Evolutionary conservation across 2,329 filamentous ascomycete species (phyloP).

Genomic region (Hirsutella rhossiliensis): DNA sequence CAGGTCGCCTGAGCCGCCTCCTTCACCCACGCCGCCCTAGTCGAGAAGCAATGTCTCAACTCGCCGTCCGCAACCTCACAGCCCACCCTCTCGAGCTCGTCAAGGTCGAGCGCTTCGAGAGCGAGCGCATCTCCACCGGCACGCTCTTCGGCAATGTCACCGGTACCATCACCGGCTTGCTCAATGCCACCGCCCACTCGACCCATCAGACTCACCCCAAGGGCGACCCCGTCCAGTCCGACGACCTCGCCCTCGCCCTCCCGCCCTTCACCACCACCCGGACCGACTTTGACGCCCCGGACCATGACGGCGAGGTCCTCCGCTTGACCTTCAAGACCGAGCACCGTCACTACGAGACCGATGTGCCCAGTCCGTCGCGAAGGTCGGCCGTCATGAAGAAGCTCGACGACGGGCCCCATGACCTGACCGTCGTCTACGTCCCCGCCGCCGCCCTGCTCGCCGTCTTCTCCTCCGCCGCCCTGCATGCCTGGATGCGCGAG

Average conservation of each 20-base stretch:
- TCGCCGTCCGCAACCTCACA: slow-evolving; percentile 77
- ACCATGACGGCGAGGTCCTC: slow-evolving; percentile 52
- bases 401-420: slow-evolving; percentile 34
- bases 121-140: slow-evolving; percentile 25
- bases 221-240: slow-evolving; percentile 23
- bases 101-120: slow-evolving; percentile 58
- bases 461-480: slow-evolving; percentile 59
- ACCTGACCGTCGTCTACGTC: slow-evolving; percentile 58
- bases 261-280: slow-evolving; percentile 54
- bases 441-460: slow-evolving; percentile 40
- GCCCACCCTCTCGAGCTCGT: slow-evolving; percentile 60
- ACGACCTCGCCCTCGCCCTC: slow-evolving; percentile 51
- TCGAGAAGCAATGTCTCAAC: slow-evolving; percentile 27
- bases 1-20: no score
- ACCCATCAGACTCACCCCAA: slow-evolving; percentile 27
- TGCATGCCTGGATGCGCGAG: slow-evolving; percentile 70
- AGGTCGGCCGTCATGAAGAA: slow-evolving; percentile 50
- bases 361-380: slow-evolving; percentile 51
- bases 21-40: no score
- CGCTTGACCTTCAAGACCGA: slow-evolving; percentile 62
- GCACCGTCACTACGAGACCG: slow-evolving; percentile 49
- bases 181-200: slow-evolving; percentile 23
- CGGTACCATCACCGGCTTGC: slow-evolving; percentile 31
- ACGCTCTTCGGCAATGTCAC: slow-evolving; percentile 34
- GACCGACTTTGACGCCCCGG: slow-evolving; percentile 43